Conservation (phyloP, 2,329 filamentous ascomycete genomes). For the Aspergillus phoenicis region DNA sequence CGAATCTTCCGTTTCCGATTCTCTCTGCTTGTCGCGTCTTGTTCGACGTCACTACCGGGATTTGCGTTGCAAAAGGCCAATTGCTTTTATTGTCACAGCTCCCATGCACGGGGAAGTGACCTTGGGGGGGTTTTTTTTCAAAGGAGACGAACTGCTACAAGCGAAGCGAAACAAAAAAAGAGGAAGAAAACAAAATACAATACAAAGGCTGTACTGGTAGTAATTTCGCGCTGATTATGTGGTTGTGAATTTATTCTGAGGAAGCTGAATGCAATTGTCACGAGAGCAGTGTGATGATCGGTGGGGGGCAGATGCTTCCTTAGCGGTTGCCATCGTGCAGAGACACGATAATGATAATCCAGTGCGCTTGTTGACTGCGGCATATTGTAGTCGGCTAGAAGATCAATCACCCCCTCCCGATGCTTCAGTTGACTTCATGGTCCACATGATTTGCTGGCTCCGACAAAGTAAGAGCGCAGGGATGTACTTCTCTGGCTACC, state of each 20-base stretch:
- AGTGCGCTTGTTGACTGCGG: background rate
- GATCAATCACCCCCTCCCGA: background rate
- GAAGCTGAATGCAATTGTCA: constrained; percentile 12
- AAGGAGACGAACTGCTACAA: background rate
- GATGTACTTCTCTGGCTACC: background rate
- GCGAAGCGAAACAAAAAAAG: constrained; percentile 6
- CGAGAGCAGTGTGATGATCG: constrained; percentile 2
- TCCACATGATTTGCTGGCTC: background rate
- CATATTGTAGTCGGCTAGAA: background rate
- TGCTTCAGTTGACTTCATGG: background rate
- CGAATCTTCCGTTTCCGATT: constrained; percentile 14
- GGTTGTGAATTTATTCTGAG: constrained; percentile 11
- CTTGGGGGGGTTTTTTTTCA: background rate
- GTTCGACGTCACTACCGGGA: background rate
- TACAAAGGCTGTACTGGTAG: constrained; percentile 14
- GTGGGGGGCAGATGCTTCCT: background rate
- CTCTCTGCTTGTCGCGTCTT: constrained; percentile 1
- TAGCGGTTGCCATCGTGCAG: background rate
- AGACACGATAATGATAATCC: background rate
- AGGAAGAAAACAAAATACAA: background rate
- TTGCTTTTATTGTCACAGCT: constrained; percentile 8
- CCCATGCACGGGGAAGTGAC: constrained; percentile 3
- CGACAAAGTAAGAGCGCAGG: background rate
- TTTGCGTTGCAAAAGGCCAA: constrained; percentile 10
- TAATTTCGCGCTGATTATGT: constrained; percentile 7